A percentile compares a stretch with the other conserved stretches of the same genome.
Evolutionary conservation across 2,329 filamentous ascomycete species (phyloP).

Genomic region (Trichocomaceae sp.): DNA sequence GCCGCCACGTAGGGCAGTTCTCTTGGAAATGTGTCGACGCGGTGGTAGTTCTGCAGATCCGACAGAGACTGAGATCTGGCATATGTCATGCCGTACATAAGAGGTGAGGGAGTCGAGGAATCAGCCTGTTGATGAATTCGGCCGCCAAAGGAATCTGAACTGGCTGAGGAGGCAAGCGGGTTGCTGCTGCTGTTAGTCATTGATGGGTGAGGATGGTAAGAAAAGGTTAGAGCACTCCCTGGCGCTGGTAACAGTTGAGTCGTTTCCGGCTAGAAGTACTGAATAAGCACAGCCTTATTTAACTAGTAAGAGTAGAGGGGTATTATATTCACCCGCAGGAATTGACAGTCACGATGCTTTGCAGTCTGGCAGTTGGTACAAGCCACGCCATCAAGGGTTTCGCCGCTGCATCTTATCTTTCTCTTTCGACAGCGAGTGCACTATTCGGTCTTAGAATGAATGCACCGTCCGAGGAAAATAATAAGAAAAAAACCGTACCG

Average conservation of each 20-base stretch:
- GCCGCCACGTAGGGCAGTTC: slow-evolving; percentile 14
- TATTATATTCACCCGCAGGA: slow-evolving; percentile 6
- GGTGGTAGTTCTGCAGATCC: slow-evolving; percentile 20
- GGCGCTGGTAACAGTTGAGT: slow-evolving; percentile 1
- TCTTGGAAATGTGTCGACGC: slow-evolving; percentile 20
- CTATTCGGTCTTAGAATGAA: slow-evolving; percentile 41
- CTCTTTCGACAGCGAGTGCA: slow-evolving; percentile 84
- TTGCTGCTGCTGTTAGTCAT: background rate
- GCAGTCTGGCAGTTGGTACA: slow-evolving; percentile 78
- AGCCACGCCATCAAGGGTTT: slow-evolving; percentile 66
- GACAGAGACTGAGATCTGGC: slow-evolving; percentile 18
- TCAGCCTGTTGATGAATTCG: background rate
- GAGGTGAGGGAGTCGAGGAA: background rate
- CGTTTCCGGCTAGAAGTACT: slow-evolving; percentile 1
- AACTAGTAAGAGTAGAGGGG: background rate
- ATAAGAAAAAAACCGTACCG: slow-evolving; percentile 3
- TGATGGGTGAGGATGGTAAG: background rate
- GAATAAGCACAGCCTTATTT: background rate
- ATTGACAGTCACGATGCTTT: slow-evolving; percentile 17
- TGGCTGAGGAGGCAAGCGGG: background rate
- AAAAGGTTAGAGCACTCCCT: slow-evolving; percentile 2
- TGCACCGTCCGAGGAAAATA: background rate
- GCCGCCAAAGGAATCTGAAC: background rate
- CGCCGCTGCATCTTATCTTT: slow-evolving; percentile 92
- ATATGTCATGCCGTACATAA: slow-evolving; percentile 17